Base-by-base conservation (phyloP, 495 filamentous ascomycete species). In the Acidomyces sp. region DNA sequence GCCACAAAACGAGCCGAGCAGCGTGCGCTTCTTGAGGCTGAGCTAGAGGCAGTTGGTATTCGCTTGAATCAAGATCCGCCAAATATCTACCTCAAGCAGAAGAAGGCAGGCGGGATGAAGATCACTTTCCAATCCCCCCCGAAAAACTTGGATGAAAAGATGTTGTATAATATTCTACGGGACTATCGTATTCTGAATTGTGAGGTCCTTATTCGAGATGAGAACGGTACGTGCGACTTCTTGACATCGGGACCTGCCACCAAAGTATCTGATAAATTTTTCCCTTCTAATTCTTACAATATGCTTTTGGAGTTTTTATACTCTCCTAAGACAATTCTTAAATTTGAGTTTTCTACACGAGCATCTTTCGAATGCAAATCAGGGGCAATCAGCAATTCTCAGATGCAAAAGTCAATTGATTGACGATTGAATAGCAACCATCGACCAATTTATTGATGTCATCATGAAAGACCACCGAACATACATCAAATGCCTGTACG, bases 111-210 rank as follows among this genome's bases (percentile, higher is more conserved):
- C 34, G 92, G 92, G 25, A 85, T 96, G 85, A 99, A 96, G 61
- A 93, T 96, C 57, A 95, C 80, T 7, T 99, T 99, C 63, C 79
- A 84, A 46, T 66, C 75, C 22, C 79, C 87, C 4, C 88, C 92
- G 6, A 95, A 94, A 56, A 63, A 77, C 39, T 62, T 99, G 32
- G 90, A 96, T 56, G 92, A 96, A 65, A 95, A 92, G 67, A 93
- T 96, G 77, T 72, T 96, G 46, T 90, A 75, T 64, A 93, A 90
- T 64, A 93, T 99, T 54, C 67, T 96, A 24, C 80, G 84, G 37
- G 92, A 99, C 68, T 96, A 96, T 72, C 96, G 95, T 67, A 86
- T 96, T 49, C 75, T 99, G 36, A 99, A 96, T 65, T 90, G 84
- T 61, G 92, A 99, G 54, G 85, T 96, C 1, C 71, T 99, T 17